A percentile compares a stretch with the other conserved stretches of the same genome.
These are phyloP conservation scores for Colletotrichum lindemuthianum DNA, from an alignment of 2,329 filamentous ascomycete species.

Conservation along the genomic window DNA sequence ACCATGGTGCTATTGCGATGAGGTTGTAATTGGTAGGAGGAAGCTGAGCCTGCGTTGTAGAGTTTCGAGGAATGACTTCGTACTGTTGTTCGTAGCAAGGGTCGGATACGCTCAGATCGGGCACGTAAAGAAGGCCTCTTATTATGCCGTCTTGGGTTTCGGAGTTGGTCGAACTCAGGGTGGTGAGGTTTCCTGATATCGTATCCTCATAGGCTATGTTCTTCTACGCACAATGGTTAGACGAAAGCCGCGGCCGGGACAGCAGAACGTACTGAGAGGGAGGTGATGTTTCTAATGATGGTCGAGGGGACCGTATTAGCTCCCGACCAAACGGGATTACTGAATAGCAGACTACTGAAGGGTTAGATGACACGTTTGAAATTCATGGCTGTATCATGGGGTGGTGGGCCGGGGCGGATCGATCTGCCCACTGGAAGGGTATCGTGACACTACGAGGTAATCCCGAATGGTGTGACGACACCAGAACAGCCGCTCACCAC, in stretches of 20 bases:
- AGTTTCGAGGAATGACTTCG: slow-evolving; percentile 77
- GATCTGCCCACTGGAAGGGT: slow-evolving; percentile 22
- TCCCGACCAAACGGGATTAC: slow-evolving; percentile 65
- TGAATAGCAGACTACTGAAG: slow-evolving; percentile 64
- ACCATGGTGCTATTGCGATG: slow-evolving; percentile 89
- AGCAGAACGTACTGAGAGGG: slow-evolving; percentile 59
- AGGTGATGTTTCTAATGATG: slow-evolving; percentile 66
- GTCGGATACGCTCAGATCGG: slow-evolving; percentile 68
- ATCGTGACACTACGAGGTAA: slow-evolving; percentile 11
- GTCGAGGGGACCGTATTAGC: slow-evolving; percentile 61
- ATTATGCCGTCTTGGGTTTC: slow-evolving; percentile 69
- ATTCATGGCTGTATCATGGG: slow-evolving; percentile 8
- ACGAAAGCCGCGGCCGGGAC: slow-evolving; percentile 9
- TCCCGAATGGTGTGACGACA: not conserved
- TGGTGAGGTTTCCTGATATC: slow-evolving; percentile 72
- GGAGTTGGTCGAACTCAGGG: slow-evolving; percentile 76
- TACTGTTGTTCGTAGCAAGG: slow-evolving; percentile 71
- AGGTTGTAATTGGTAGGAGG: slow-evolving; percentile 75
- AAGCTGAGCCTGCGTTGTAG: slow-evolving; percentile 77
- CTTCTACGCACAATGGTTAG: slow-evolving; percentile 41
- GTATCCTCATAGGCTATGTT: slow-evolving; percentile 62
- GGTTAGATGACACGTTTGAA: not conserved
- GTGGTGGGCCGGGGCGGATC: slow-evolving; percentile 7
- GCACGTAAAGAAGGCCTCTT: slow-evolving; percentile 86
- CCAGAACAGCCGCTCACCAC: not conserved